A percentile compares a stretch with the other conserved stretches of the same genome.
These are phyloP conservation scores for Annona squamosa DNA, from an alignment of 164 flowering plant species.

Conservation along the genomic window DNA sequence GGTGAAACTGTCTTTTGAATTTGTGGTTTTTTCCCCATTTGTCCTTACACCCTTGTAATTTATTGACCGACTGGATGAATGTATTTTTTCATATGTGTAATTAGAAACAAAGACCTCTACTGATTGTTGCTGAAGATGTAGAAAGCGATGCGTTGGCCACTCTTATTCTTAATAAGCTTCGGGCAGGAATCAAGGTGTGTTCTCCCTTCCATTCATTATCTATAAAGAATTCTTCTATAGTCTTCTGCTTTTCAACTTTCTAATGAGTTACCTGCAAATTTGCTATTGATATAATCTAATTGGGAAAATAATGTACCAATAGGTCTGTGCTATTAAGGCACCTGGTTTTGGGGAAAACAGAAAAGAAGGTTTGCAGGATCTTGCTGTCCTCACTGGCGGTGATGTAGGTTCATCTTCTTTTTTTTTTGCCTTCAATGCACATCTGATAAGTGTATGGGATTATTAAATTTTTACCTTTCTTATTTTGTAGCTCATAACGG, in stretches of 20 bases:
- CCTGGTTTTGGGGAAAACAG: slow-evolving; percentile 99
- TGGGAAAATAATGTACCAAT: neutral
- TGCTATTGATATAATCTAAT: neutral
- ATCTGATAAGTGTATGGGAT: neutral
- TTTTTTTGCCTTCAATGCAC: neutral
- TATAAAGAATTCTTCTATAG: neutral
- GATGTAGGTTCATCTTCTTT: slow-evolving; percentile 23
- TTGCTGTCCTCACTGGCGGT: slow-evolving; percentile 78
- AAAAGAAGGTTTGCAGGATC: slow-evolving; percentile 74
- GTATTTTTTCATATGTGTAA: neutral
- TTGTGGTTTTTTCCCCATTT: neutral
- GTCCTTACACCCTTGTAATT: neutral
- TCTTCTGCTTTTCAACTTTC: neutral
- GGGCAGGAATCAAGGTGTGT: slow-evolving; percentile 87
- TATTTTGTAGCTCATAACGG: slow-evolving; percentile 53
- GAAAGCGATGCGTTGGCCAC: slow-evolving; percentile 96
- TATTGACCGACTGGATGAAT: neutral
- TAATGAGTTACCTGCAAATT: neutral
- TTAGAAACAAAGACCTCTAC: slow-evolving; percentile 83
- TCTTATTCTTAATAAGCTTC: slow-evolving; percentile 79
- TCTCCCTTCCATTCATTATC: neutral
- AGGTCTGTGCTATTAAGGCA: slow-evolving; percentile 96
- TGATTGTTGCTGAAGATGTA: slow-evolving; percentile 89
- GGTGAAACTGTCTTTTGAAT: slow-evolving; percentile 30
- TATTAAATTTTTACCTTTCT: slow-evolving; percentile 1